Evolutionary conservation across 495 filamentous ascomycete genomes (phyloP).

Genomic region (Talaromyces adpressus): DNA sequence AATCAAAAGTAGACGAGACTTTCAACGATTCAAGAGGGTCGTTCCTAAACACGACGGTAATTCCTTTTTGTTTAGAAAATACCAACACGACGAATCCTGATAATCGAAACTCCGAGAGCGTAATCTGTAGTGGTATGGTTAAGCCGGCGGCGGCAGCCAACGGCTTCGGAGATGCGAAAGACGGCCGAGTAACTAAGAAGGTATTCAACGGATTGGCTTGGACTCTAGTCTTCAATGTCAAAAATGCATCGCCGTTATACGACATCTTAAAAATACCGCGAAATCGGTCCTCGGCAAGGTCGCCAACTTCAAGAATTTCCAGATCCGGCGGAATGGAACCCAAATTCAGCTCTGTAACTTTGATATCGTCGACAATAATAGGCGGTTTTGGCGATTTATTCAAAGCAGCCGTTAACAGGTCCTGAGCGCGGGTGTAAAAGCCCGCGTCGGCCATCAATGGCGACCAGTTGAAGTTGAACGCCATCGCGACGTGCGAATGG

Average conservation of each 20-base stretch:
- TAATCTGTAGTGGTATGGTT: conserved; percentile 95
- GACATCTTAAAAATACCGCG: conserved; percentile 98
- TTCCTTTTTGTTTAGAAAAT: conserved; percentile 92
- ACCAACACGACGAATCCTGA: conserved; percentile 96
- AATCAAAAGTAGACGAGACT: conserved; percentile 97
- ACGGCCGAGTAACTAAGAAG: conserved; percentile 82
- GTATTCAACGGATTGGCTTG: conserved; percentile 98
- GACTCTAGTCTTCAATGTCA: conserved; percentile 90
- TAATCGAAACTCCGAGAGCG: conserved; percentile 91
- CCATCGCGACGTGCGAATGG: conserved; percentile 54
- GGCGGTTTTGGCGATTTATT: conserved; percentile 98
- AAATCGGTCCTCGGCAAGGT: conserved; percentile 94
- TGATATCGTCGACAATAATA: conserved; percentile 98
- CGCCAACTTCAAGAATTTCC: conserved; percentile 95
- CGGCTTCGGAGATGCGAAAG: conserved; percentile 86
- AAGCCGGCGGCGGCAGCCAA: conserved; percentile 85
- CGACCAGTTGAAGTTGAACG: conserved; percentile 99
- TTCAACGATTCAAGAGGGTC: conserved; percentile 96
- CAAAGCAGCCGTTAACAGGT: conserved; percentile 87
- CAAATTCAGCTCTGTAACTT: conserved; percentile 95
- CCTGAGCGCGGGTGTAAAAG: conserved; percentile 85
- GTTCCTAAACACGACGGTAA: conserved; percentile 95
- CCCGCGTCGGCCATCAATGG: conserved; percentile 87
- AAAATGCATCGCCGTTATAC: conserved; percentile 88
- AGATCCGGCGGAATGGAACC: conserved; percentile 86